Evolutionary conservation across 352 stramenopile genomes (phyloP).

Genomic region (Globisporangium cylindrosporum): DNA sequence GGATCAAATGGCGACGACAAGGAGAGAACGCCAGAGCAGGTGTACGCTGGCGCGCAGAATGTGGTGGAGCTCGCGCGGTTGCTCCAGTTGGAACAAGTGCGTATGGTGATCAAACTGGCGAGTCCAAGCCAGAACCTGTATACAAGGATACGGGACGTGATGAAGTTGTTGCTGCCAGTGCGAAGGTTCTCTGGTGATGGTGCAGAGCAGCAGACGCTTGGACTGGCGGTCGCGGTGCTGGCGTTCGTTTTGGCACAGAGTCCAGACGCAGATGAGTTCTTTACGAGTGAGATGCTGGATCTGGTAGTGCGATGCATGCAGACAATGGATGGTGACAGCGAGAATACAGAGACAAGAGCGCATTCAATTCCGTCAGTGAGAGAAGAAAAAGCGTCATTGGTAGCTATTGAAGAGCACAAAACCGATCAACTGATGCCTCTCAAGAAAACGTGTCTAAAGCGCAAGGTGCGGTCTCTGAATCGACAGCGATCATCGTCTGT

Average conservation of each 20-base stretch:
- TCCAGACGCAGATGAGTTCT: conserved; percentile 29
- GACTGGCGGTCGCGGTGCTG: conserved; percentile 34
- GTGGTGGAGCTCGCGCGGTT: conserved; percentile 40
- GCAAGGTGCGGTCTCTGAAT: conserved; percentile 26
- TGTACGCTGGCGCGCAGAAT: conserved; percentile 22
- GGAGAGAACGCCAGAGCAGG: neutral
- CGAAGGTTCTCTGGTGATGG: neutral
- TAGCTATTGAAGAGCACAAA: neutral
- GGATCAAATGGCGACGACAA: conserved; percentile 6
- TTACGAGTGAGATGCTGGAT: conserved; percentile 35
- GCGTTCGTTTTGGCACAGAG: conserved; percentile 35
- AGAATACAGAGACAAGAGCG: neutral
- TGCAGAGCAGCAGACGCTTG: conserved; percentile 9
- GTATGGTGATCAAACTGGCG: conserved; percentile 37
- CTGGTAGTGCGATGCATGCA: conserved; percentile 20
- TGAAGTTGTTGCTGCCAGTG: conserved; percentile 20
- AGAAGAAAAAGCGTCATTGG: neutral
- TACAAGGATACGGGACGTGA: conserved; percentile 30
- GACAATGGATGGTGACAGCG: neutral
- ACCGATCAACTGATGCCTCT: neutral
- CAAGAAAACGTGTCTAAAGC: conserved; percentile 52
- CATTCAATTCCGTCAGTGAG: neutral
- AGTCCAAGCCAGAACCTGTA: conserved; percentile 19
- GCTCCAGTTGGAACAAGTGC: conserved; percentile 30
- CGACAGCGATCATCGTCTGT: neutral